A percentile compares a stretch with the other conserved stretches of the same genome.
phyloP scores from a whole-genome alignment of 2,329 filamentous ascomycete genomes.

The Fusarium sp. region DNA sequence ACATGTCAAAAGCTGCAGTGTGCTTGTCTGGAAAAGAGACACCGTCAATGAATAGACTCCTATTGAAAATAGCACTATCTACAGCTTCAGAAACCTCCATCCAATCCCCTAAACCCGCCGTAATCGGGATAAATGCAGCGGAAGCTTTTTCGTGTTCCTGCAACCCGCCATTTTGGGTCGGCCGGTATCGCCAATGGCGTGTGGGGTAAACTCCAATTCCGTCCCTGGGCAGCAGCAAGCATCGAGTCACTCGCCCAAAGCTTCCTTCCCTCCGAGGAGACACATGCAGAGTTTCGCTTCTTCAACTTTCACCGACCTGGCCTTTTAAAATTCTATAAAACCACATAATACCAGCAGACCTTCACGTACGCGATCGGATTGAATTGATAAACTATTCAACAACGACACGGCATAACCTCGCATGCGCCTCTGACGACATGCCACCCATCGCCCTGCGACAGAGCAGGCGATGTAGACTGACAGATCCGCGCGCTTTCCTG shows the following conservation, averaged over 20 bases:
- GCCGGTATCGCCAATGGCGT: constrained; percentile 49
- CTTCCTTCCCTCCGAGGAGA: constrained; percentile 43
- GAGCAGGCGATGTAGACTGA: constrained; percentile 60
- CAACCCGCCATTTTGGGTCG: constrained; percentile 41
- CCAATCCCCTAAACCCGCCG: neutral
- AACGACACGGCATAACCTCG: constrained; percentile 31
- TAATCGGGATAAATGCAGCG: constrained; percentile 15
- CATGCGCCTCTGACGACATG: constrained; percentile 61
- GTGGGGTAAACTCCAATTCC: constrained; percentile 46
- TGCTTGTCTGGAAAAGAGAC: neutral
- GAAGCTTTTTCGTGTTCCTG: constrained; percentile 18
- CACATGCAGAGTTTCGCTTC: constrained; percentile 30
- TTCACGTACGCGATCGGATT: constrained; percentile 16
- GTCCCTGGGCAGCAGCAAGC: constrained; percentile 32
- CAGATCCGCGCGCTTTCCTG: constrained; percentile 33
- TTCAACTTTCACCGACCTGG: neutral
- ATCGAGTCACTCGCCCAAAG: constrained; percentile 42
- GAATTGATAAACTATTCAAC: constrained; percentile 3
- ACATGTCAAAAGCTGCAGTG: neutral
- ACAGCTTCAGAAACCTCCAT: constrained; percentile 11
- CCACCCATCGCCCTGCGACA: constrained; percentile 62
- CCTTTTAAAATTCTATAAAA: neutral
- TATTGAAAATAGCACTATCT: constrained; percentile 3
- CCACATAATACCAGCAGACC: neutral
- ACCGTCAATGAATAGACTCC: neutral